Base-by-base conservation (phyloP, 1,284 basidiomycete genomes). In the Boletus subluridellus region DNA sequence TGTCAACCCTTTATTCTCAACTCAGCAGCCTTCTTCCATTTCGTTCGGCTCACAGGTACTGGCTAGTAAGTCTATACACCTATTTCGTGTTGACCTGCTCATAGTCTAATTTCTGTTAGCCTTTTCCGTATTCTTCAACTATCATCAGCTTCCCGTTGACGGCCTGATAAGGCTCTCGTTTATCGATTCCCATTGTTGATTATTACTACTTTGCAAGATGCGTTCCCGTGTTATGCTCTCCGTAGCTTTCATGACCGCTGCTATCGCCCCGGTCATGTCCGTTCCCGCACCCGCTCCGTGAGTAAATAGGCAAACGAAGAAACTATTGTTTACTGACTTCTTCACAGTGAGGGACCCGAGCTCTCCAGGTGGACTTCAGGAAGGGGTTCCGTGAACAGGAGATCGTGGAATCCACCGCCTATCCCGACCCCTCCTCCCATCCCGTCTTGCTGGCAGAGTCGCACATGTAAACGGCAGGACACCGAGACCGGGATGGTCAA, bases 41-140 rank as follows among this genome's bases (percentile, higher is more conserved):
- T 58, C 57, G 21, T 59, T 63, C n/a, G 49, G 59, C 55, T 56
- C 59, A 59, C 50, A 59, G 62, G 62, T 60, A 62, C 62, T 59
- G 24, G 55, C 34, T n/a, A 8, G 38, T 39, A 39, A n/a, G 38
- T 39, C 38, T 39, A n/a, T n/a, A 39, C 38, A 8, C 9, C 17
- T n/a, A n/a, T 39, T 10, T 39, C 17, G 17, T 39, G 38, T 39
- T 39, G 17, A n/a, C 38, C 17, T 39, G 9, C 17, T 39, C 38
- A 32, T 39, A 17, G 17, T 45, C n/a, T 24, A 2, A 10, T 37
- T 57, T 41, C 49, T 17, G 21, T 39, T 10, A 60, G 63, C 60
- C 58, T 60, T 51, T 58, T 60, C 42, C 50, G 52, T 58, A 24
- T 59, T 47, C 49, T 48, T 39, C 56, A 41, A 52, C 34, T 42